These are phyloP conservation scores for Solanum clarkiae DNA, from an alignment of 257 asterid species.

Conservation along the genomic window DNA sequence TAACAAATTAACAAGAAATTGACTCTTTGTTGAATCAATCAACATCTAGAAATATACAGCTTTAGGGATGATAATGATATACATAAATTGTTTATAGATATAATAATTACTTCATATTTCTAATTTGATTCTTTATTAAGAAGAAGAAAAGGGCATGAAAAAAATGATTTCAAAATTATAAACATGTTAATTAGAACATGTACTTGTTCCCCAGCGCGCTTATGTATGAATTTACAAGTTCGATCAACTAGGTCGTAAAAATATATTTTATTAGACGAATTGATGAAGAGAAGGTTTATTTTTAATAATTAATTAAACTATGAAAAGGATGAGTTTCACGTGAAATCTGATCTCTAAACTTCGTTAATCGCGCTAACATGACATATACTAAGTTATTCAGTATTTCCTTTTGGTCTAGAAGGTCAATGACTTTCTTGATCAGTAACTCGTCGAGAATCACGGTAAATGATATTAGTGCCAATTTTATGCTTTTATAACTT, in stretches of 20 bases:
- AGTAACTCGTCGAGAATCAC: too few relatives aligned
- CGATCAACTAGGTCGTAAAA: not conserved
- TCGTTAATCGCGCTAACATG: not conserved
- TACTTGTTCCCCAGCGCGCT: not conserved
- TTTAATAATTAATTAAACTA: not conserved
- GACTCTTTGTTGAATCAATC: not conserved
- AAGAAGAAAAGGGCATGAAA: not conserved
- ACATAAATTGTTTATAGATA: not conserved
- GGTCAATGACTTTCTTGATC: too few relatives aligned
- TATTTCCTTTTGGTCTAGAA: too few relatives aligned
- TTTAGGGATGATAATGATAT: not conserved
- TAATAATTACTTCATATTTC: not conserved
- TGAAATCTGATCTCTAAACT: not conserved
- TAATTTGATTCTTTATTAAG: not conserved
- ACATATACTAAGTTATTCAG: too few relatives aligned
- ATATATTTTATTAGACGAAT: not conserved
- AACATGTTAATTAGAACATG: not conserved
- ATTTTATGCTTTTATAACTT: not conserved
- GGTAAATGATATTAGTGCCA: not conserved
- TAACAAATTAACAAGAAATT: not conserved
- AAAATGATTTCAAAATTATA: not conserved
- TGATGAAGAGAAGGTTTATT: not conserved
- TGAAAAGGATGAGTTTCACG: not conserved
- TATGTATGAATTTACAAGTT: not conserved
- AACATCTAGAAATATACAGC: not conserved